Conservation (phyloP, 1,139 yeast species). For the Suhomyces guaymorum region DNA sequence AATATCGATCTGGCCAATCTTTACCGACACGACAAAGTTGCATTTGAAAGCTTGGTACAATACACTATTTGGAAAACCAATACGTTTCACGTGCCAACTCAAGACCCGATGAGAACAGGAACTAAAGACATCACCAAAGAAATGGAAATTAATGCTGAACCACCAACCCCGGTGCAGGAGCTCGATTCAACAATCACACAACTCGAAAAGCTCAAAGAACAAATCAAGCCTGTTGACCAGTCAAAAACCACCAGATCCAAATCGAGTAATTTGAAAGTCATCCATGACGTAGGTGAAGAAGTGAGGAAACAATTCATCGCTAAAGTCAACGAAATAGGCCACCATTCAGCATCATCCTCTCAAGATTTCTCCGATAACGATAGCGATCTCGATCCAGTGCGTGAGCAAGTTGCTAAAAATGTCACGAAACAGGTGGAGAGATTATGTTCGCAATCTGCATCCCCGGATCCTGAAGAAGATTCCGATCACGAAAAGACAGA, state of each 20-base stretch:
- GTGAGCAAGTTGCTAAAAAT: slow-evolving; percentile 24
- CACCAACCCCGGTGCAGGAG: slow-evolving; percentile 4
- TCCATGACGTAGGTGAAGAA: slow-evolving; percentile 27
- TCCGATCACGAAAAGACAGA: slow-evolving; percentile 8
- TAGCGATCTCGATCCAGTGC: slow-evolving; percentile 21
- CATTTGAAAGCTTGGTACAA: slow-evolving; percentile 64
- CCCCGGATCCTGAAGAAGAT: slow-evolving; percentile 14
- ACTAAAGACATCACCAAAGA: slow-evolving; percentile 8
- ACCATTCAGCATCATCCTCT: slow-evolving; percentile 16
- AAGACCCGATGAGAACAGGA: slow-evolving; percentile 9
- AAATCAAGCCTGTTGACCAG: slow-evolving; percentile 8
- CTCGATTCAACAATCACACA: slow-evolving; percentile 11
- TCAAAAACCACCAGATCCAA: slow-evolving; percentile 6
- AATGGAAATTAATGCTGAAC: background rate
- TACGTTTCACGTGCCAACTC: slow-evolving; percentile 16
- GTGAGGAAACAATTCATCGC: slow-evolving; percentile 27
- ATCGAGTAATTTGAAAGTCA: slow-evolving; percentile 20
- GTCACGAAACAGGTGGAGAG: slow-evolving; percentile 25
- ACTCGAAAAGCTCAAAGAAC: slow-evolving; percentile 10
- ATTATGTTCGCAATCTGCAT: slow-evolving; percentile 20
- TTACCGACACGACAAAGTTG: slow-evolving; percentile 50
- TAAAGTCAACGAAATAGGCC: slow-evolving; percentile 25
- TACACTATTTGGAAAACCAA: slow-evolving; percentile 56
- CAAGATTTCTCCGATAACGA: slow-evolving; percentile 16
- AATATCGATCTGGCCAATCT: slow-evolving; percentile 86